phyloP scores from a whole-genome alignment of 139 green algal species.

The Tetradesmus obliquus region DNA sequence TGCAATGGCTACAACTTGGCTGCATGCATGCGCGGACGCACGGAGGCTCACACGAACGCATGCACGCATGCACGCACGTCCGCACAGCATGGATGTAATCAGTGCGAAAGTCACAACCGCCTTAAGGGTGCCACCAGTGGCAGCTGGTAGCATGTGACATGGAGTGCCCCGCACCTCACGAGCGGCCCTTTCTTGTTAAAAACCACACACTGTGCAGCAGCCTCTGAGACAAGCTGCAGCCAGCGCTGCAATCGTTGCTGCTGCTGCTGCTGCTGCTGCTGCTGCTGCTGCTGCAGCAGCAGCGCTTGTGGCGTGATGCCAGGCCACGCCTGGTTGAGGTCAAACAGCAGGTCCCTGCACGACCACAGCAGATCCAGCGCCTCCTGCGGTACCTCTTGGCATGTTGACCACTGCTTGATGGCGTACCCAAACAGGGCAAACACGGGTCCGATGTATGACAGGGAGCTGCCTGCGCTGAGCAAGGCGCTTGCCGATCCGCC shows the following conservation, averaged over 20 bases:
- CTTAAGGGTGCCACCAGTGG: background rate
- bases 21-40: too few species aligned
- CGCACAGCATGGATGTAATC: too few species aligned
- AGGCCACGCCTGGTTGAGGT: background rate
- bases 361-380: background rate
- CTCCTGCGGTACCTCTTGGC: background rate
- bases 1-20: too few species aligned
- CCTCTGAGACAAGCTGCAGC: background rate
- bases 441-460: slow-evolving; percentile 12
- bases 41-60: too few species aligned
- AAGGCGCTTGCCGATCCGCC: background rate
- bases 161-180: background rate
- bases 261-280: background rate
- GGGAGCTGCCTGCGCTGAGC: background rate
- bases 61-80: too few species aligned
- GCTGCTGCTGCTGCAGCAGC: background rate
- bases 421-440: slow-evolving; percentile 2
- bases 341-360: slow-evolving; percentile 4
- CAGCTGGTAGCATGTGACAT: background rate
- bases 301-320: background rate
- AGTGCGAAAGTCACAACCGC: too few species aligned
- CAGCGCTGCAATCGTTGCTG: background rate
- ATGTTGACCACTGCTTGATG: slow-evolving; percentile 28
- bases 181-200: background rate
- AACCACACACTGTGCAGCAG: background rate